A percentile compares a stretch with the other conserved stretches of the same genome.
Conservation (phyloP, 176 grass and related monocot genomes). For the Avena insularis region DNA sequence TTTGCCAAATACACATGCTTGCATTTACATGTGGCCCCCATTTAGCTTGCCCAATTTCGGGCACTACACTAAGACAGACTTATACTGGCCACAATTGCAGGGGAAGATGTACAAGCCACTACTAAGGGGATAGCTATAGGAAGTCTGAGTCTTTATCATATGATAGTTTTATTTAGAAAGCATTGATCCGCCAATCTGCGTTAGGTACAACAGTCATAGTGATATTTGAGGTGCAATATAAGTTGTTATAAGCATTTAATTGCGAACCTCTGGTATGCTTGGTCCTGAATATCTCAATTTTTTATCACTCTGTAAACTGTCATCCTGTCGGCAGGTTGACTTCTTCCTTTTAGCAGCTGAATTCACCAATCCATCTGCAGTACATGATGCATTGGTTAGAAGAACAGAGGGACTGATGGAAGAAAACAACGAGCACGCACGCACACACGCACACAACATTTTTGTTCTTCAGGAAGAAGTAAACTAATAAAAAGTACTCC, state of each 20-base stretch:
- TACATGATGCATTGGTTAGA: background rate
- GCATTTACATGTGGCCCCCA: background rate
- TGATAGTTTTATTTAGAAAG: too few relatives aligned
- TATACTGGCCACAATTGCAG: too few relatives aligned
- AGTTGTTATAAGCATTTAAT: background rate
- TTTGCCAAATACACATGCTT: background rate
- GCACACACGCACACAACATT: background rate
- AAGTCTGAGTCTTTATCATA: too few relatives aligned
- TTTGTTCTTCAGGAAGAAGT: too few relatives aligned
- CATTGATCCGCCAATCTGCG: too few relatives aligned
- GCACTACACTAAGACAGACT: too few relatives aligned
- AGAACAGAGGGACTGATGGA: background rate
- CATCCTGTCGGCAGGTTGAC: background rate
- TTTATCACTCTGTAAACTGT: background rate
- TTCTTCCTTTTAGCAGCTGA: constrained; percentile 1
- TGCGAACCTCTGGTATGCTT: background rate
- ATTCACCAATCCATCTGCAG: background rate
- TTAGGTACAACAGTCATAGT: too few relatives aligned
- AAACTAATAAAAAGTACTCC: too few relatives aligned
- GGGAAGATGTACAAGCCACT: too few relatives aligned
- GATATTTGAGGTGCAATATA: too few relatives aligned
- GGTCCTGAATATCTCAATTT: background rate
- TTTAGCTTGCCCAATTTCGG: too few relatives aligned
- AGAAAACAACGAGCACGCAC: background rate
- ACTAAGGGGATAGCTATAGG: too few relatives aligned